Evolutionary conservation across 2,329 filamentous ascomycete species (phyloP), one percentile per base, ranked within the genome.

Genomic region (Alternaria metachromatica): DNA sequence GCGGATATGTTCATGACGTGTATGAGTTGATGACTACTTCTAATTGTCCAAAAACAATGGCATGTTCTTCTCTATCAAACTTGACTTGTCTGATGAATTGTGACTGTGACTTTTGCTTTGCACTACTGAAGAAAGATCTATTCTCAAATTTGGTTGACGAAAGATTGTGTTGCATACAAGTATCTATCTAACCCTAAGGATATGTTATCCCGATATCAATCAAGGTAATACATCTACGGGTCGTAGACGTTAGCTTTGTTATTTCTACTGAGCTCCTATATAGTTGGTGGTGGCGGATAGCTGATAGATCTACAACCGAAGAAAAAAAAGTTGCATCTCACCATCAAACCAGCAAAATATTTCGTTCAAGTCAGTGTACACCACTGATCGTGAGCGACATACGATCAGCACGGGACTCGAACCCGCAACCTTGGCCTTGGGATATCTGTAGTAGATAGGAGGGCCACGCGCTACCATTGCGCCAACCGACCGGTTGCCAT

Each of bases 391-490:
- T 37, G 33, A 37, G 33, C 33, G 33, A 37, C 8, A 37, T 37
- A 30, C 76, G 76, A 78, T 71, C 72, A 71, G 75, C 65, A 72
- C 72, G 70, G 67, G 76, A 78, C 75, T 78, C 76, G 76, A 78
- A 78, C 76, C 67, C 70, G 72, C 76, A 78, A 66, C 76, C 76
- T 78, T 74, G 72, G 74, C 74, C 76, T 78, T 78, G 15, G 37
- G 3, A 18, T 41, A 41, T 41, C n/a, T 18, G 9, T 9, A 3
- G 37, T 0, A 18, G n/a, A 41, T 41, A 78, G 75, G 76, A 78
- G 76, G 76, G 74, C 74, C 72, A 74, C 76, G 76, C 76, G 75
- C 76, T 78, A 77, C 75, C 76, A 78, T 78, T 78, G 76, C 76
- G 76, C 76, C 75, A 78, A 69, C 75, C 72, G 70, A 70, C 74